Conservation (phyloP, 2,329 filamentous ascomycete species). For the Elsinoe australis region DNA sequence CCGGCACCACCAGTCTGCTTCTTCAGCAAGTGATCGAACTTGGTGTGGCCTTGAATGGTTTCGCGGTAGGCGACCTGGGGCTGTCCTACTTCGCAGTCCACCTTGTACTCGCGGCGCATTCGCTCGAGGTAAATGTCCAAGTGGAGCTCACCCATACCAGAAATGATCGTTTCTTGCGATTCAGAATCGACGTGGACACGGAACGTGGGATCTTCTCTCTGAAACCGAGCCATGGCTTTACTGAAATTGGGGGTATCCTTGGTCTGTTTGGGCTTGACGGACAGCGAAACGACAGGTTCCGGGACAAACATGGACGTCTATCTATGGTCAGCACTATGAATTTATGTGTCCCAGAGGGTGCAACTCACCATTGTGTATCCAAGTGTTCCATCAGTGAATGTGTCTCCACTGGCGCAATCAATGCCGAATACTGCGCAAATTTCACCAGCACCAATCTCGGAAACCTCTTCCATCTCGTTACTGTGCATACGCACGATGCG, state of each 20-base stretch:
- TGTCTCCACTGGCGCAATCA: conserved; percentile 95
- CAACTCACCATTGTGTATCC: conserved; percentile 69
- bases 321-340: conserved; percentile 22
- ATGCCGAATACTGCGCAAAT: conserved; percentile 98
- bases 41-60: conserved; percentile 70
- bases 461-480: conserved; percentile 97
- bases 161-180: conserved; percentile 94
- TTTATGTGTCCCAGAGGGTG: conserved; percentile 15
- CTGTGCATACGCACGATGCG: conserved; percentile 99
- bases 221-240: conserved; percentile 98
- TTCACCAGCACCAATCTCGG: conserved; percentile 87
- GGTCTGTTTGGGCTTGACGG: conserved; percentile 89
- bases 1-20: conserved; percentile 93
- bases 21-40: conserved; percentile 90
- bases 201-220: conserved; percentile 97
- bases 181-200: conserved; percentile 86
- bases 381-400: conserved; percentile 87
- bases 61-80: conserved; percentile 96
- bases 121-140: conserved; percentile 96
- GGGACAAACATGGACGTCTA: conserved; percentile 89
- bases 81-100: conserved; percentile 91
- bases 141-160: conserved; percentile 95
- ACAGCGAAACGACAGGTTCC: conserved; percentile 94
- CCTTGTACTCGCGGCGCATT: conserved; percentile 91
- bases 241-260: conserved; percentile 91